phyloP scores from a whole-genome alignment of 2,329 filamentous ascomycete genomes.

The Hypomyces perniciosus region DNA sequence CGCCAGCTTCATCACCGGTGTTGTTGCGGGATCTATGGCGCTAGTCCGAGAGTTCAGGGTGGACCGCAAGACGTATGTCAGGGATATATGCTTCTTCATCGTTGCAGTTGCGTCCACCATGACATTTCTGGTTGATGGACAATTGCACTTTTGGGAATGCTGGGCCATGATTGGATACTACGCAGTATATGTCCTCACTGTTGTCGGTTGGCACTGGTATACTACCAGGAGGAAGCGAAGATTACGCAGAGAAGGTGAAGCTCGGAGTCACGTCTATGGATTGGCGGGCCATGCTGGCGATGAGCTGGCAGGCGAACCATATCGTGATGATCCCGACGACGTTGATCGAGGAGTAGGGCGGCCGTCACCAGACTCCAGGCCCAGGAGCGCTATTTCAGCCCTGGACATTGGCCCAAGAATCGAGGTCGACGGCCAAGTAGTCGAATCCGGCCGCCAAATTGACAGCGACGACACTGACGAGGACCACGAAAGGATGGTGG shows the following conservation, averaged over 20 bases:
- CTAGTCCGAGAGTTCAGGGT: slow-evolving; percentile 93
- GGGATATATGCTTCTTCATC: slow-evolving; percentile 90
- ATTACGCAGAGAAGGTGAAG: slow-evolving; percentile 61
- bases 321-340: slow-evolving; percentile 53
- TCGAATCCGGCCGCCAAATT: slow-evolving; percentile 29
- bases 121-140: slow-evolving; percentile 78
- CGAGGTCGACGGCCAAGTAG: slow-evolving; percentile 36
- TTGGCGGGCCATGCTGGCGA: slow-evolving; percentile 44
- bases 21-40: slow-evolving; percentile 96
- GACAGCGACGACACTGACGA: slow-evolving; percentile 46
- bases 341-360: slow-evolving; percentile 17
- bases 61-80: slow-evolving; percentile 78
- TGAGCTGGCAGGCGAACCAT: slow-evolving; percentile 50
- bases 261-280: slow-evolving; percentile 67
- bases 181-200: slow-evolving; percentile 77
- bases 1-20: slow-evolving; percentile 90
- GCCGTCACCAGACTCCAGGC: slow-evolving; percentile 13
- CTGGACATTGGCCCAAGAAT: slow-evolving; percentile 43
- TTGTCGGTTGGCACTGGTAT: slow-evolving; percentile 91
- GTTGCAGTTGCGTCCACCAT: slow-evolving; percentile 81
- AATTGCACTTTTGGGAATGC: slow-evolving; percentile 83
- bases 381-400: slow-evolving; percentile 33
- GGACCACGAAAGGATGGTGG: slow-evolving; percentile 56
- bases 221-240: slow-evolving; percentile 55
- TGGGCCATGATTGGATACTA: slow-evolving; percentile 87